Percentiles rank a stretch among this genome's conserved stretches.
Conservation (phyloP, 805 yeast species). For the Cyberlindnera japonica region DNA sequence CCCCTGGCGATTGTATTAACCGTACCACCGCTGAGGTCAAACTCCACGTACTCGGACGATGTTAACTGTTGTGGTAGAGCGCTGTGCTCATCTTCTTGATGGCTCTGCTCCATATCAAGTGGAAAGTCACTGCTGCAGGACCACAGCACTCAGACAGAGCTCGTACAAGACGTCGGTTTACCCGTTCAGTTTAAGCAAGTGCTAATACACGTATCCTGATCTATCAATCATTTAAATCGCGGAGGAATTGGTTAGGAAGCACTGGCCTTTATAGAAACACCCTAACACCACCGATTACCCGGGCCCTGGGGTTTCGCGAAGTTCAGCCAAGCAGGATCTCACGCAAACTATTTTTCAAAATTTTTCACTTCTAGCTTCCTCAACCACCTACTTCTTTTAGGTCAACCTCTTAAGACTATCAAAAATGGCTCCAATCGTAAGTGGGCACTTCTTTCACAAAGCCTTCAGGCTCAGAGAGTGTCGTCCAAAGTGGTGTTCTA, state of each 20-base stretch:
- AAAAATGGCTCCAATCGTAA: conserved; percentile 90
- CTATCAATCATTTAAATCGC: no score
- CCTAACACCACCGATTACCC: conserved; percentile 8
- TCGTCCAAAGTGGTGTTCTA: background rate
- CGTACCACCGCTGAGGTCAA: conserved; percentile 27
- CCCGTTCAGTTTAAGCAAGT: no score
- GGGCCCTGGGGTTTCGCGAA: background rate
- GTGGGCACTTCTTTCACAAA: conserved; percentile 33
- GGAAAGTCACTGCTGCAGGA: no score
- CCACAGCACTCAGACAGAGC: background rate
- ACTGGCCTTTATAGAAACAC: conserved; percentile 4
- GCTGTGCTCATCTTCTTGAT: no score
- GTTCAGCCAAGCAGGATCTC: conserved; percentile 1
- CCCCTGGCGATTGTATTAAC: conserved; percentile 6
- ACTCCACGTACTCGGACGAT: conserved; percentile 30
- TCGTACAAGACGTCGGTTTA: no score
- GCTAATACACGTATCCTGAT: no score
- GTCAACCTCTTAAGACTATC: background rate
- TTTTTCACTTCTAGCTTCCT: conserved; percentile 9
- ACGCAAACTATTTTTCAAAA: conserved; percentile 2
- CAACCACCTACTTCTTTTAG: background rate
- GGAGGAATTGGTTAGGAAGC: background rate
- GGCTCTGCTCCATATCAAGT: background rate
- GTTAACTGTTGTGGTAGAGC: background rate
- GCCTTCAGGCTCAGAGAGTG: conserved; percentile 2